These are phyloP conservation scores for Bacidia rubella DNA, from an alignment of 495 filamentous ascomycete species.

Conservation along the genomic window DNA sequence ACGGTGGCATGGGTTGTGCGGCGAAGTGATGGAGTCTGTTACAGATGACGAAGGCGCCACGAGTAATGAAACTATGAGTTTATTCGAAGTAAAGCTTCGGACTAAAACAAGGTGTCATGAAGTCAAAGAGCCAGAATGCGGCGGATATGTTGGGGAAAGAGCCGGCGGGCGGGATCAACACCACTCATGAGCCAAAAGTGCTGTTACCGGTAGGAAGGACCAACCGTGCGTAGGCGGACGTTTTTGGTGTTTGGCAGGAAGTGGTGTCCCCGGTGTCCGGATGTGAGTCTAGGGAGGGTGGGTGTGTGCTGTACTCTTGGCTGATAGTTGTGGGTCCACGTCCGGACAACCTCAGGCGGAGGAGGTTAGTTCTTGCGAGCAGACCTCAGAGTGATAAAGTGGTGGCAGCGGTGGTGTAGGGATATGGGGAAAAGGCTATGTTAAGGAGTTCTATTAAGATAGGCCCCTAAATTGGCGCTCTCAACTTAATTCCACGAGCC, in stretches of 20 bases:
- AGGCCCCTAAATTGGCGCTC: neutral
- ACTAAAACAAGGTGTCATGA: neutral
- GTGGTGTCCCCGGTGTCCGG: neutral
- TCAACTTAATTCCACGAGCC: neutral
- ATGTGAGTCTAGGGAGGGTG: neutral
- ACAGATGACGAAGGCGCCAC: neutral
- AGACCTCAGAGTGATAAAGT: neutral
- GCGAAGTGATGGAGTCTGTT: neutral
- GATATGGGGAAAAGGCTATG: neutral
- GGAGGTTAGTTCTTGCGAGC: neutral
- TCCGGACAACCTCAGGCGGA: neutral
- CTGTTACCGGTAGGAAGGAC: neutral
- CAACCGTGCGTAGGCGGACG: neutral
- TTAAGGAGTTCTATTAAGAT: slow-evolving; percentile 1
- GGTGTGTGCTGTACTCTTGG: neutral
- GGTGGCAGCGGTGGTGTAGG: neutral
- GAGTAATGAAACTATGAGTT: neutral
- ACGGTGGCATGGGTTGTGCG: neutral
- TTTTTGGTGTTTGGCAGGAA: neutral
- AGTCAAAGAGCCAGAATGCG: neutral
- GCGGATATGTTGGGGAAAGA: neutral
- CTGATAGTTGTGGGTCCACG: neutral
- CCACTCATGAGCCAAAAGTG: too few species aligned
- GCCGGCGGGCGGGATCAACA: neutral
- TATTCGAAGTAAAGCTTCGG: neutral